phyloP scores from a whole-genome alignment of 768 basidiomycete species.

The Tremella fuciformis region DNA sequence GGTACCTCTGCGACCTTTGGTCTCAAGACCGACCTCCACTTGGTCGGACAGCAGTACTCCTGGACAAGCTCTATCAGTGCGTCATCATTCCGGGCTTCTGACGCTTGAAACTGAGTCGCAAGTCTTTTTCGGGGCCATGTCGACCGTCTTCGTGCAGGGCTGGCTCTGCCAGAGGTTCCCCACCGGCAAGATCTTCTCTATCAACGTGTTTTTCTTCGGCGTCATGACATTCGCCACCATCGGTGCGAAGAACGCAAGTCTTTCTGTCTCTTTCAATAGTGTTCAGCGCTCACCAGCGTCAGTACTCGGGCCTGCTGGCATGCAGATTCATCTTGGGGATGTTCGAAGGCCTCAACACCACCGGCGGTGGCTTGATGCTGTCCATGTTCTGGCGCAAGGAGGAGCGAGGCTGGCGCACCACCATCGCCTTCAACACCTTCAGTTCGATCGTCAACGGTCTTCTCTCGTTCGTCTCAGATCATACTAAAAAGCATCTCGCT shows the following conservation, averaged over 20 bases:
- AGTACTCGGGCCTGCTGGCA: conserved; percentile 15
- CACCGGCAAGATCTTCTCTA: conserved; percentile 5
- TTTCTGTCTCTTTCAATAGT: neutral
- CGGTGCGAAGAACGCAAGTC: conserved; percentile 15
- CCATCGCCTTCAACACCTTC: conserved; percentile 39
- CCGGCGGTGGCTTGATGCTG: neutral
- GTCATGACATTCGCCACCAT: conserved; percentile 24
- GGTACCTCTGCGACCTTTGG: conserved; percentile 36
- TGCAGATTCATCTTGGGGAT: conserved; percentile 33
- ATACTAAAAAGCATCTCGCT: neutral
- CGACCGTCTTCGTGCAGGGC: conserved; percentile 3
- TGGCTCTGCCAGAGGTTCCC: conserved; percentile 11
- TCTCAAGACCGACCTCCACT: conserved; percentile 27
- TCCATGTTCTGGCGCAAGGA: conserved; percentile 34
- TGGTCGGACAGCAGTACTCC: conserved; percentile 33
- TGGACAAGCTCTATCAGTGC: conserved; percentile 21
- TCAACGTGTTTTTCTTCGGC: conserved; percentile 13
- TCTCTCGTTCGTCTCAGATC: conserved; percentile 17
- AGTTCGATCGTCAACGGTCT: conserved; percentile 38
- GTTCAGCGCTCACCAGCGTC: neutral
- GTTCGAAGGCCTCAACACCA: conserved; percentile 23
- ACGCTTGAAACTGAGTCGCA: neutral
- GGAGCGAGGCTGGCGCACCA: conserved; percentile 35
- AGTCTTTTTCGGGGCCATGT: conserved; percentile 12
- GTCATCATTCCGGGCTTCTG: conserved; percentile 1